Conservation (phyloP, 2,329 filamentous ascomycete genomes). For the Aspergillus vadensis region DNA sequence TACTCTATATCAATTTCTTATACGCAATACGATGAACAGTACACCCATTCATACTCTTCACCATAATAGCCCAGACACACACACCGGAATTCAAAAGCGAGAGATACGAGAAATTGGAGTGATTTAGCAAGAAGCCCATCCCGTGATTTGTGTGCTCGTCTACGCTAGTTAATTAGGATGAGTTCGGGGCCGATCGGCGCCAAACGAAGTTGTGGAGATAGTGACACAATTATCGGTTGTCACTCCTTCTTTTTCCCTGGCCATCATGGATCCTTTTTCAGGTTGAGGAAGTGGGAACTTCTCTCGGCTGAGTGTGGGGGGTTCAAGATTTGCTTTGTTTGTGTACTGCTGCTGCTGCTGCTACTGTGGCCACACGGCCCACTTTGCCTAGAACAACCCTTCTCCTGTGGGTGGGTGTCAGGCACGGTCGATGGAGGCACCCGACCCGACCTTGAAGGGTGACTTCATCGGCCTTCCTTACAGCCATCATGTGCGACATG, state of each 20-base stretch:
- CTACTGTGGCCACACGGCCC: not conserved
- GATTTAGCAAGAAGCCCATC: not conserved
- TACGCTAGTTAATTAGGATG: not conserved
- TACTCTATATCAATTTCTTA: no score
- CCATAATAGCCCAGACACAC: not conserved
- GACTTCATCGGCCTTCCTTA: not conserved
- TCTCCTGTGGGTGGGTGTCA: not conserved
- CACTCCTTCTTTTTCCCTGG: not conserved
- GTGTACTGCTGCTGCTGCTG: not conserved
- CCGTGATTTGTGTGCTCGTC: conserved; percentile 4
- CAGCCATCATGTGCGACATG: conserved; percentile 1
- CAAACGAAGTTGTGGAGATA: conserved; percentile 9
- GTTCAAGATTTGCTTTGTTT: not conserved
- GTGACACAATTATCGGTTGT: conserved; percentile 1
- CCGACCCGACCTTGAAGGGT: no score
- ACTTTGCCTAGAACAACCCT: not conserved
- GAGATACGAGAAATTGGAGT: not conserved
- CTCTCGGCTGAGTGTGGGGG: not conserved
- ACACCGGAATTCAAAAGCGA: not conserved
- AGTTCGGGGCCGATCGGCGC: conserved; percentile 6
- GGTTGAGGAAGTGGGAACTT: not conserved
- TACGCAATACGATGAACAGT: no score
- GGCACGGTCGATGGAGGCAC: not conserved
- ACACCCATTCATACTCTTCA: no score
- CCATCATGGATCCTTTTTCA: not conserved